Percentiles rank a stretch among this genome's conserved stretches.
These are phyloP conservation scores for Trametes elegans DNA, from an alignment of 768 basidiomycete genomes.

Conservation along the genomic window DNA sequence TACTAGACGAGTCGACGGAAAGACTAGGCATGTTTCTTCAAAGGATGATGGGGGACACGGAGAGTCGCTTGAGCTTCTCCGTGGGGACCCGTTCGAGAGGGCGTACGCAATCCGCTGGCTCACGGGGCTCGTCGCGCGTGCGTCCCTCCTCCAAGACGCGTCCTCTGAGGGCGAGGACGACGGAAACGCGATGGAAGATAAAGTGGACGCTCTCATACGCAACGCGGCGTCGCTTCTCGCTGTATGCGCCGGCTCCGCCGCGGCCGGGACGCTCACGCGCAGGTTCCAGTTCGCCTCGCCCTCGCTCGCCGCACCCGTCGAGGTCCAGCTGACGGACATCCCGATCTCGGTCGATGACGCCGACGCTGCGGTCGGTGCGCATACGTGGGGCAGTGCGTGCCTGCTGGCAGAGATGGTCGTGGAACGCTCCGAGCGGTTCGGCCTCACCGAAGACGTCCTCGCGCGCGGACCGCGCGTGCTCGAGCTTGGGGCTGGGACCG, in stretches of 20 bases:
- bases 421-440: slow-evolving; percentile 52
- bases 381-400: slow-evolving; percentile 88
- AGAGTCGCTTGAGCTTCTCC: slow-evolving; percentile 33
- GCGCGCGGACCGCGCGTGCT: slow-evolving; percentile 37
- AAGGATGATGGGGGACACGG: neutral
- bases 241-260: slow-evolving; percentile 58
- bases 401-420: slow-evolving; percentile 75
- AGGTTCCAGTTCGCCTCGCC: slow-evolving; percentile 44
- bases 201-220: slow-evolving; percentile 37
- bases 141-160: slow-evolving; percentile 5
- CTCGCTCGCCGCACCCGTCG: slow-evolving; percentile 19
- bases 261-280: slow-evolving; percentile 57
- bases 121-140: slow-evolving; percentile 49
- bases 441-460: slow-evolving; percentile 26
- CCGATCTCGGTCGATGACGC: slow-evolving; percentile 64
- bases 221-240: slow-evolving; percentile 64
- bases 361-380: slow-evolving; percentile 72
- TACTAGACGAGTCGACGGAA: slow-evolving; percentile 40
- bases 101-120: slow-evolving; percentile 73
- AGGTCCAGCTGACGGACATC: slow-evolving; percentile 59
- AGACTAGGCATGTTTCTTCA: neutral
- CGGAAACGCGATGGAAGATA: neutral
- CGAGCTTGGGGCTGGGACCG: slow-evolving; percentile 60
- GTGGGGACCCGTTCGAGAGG: slow-evolving; percentile 67
- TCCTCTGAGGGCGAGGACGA: neutral